Percentiles rank a stretch among this genome's conserved stretches.
Conservation (phyloP, 352 stramenopile species). For the Phytophthora colocasiae region DNA sequence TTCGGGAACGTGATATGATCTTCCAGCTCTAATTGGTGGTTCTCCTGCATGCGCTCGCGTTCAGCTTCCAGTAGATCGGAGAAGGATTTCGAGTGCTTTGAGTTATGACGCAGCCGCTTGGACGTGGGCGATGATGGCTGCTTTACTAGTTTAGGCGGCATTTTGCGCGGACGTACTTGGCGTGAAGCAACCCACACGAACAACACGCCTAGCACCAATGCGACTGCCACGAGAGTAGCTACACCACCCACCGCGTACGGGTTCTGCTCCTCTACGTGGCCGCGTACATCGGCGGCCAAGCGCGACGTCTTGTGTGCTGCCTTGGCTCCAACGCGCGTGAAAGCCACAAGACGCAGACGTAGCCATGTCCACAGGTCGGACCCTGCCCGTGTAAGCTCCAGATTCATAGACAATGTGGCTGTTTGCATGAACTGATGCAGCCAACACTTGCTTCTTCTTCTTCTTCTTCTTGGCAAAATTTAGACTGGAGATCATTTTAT, state of each 20-base stretch:
- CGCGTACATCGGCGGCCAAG: slow-evolving; percentile 20
- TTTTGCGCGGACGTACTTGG: slow-evolving; percentile 71
- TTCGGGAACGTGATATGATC: slow-evolving; percentile 73
- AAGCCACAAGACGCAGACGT: slow-evolving; percentile 8
- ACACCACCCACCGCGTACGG: slow-evolving; percentile 58
- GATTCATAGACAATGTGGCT: not conserved
- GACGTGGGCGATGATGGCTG: slow-evolving; percentile 71
- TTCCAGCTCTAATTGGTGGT: slow-evolving; percentile 64
- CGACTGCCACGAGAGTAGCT: slow-evolving; percentile 53
- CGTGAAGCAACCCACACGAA: slow-evolving; percentile 87
- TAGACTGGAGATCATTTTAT: not conserved
- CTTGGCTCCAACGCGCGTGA: slow-evolving; percentile 25
- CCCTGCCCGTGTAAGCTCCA: slow-evolving; percentile 20
- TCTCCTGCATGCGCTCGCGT: slow-evolving; percentile 69
- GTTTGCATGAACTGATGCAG: not conserved
- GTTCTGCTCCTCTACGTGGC: slow-evolving; percentile 41
- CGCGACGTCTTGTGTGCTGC: slow-evolving; percentile 29
- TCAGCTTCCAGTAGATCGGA: slow-evolving; percentile 70
- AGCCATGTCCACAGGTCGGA: slow-evolving; percentile 33
- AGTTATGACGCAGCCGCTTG: slow-evolving; percentile 69
- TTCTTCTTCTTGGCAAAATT: slow-evolving; percentile 9
- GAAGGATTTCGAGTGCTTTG: slow-evolving; percentile 76
- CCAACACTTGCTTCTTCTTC: not conserved
- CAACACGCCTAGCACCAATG: slow-evolving; percentile 53
- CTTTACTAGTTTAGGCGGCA: slow-evolving; percentile 38